Percentiles rank a stretch among this genome's conserved stretches.
These are phyloP conservation scores for Lachnellula cervina DNA, from an alignment of 2,329 filamentous ascomycete genomes.

Conservation along the genomic window DNA sequence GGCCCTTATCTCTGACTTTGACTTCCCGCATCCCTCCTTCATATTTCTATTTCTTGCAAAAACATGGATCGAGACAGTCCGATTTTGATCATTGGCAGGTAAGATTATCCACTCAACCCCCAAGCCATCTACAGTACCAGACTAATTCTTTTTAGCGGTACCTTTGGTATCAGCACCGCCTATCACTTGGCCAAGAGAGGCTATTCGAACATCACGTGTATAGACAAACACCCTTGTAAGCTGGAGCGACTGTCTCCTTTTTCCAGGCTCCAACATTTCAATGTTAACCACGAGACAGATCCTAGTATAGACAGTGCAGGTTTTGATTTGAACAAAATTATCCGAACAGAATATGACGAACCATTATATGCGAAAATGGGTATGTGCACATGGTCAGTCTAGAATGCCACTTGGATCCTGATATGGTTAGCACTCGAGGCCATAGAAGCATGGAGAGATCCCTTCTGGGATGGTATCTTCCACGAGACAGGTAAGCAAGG, in stretches of 20 bases:
- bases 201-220: constrained; percentile 42
- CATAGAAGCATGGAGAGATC: constrained; percentile 7
- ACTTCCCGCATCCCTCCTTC: too few relatives aligned
- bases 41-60: too few relatives aligned
- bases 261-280: too few relatives aligned
- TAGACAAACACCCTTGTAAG: constrained; percentile 43
- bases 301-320: constrained; percentile 8
- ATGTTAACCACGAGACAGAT: constrained; percentile 1
- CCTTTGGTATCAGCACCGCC: constrained; percentile 39
- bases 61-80: too few relatives aligned
- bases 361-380: constrained; percentile 11
- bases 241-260: constrained; percentile 2
- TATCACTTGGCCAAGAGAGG: constrained; percentile 39
- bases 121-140: not conserved
- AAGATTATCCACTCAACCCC: not conserved
- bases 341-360: constrained; percentile 39
- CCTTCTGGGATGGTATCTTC: constrained; percentile 7
- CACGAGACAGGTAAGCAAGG: constrained; percentile 8
- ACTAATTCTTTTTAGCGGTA: constrained; percentile 20
- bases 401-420: too few relatives aligned
- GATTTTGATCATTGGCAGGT: constrained; percentile 7
- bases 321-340: constrained; percentile 42
- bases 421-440: constrained; percentile 3
- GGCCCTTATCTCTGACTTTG: too few relatives aligned
- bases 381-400: not conserved